These are phyloP conservation scores for Aspergillus asperescens DNA, from an alignment of 495 filamentous ascomycete genomes.

Conservation along the genomic window DNA sequence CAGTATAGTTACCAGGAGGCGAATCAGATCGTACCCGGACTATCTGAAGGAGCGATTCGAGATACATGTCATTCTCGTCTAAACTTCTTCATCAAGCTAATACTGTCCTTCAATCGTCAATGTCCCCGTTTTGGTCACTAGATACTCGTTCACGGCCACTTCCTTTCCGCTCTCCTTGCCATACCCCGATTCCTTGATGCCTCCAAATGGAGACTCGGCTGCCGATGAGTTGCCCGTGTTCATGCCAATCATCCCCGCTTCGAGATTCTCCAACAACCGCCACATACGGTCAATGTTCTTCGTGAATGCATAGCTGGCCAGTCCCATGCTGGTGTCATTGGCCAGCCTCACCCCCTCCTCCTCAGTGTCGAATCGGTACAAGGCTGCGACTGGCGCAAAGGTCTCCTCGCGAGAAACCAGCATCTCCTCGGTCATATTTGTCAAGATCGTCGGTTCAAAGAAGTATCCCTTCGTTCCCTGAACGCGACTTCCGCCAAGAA, in stretches of 20 bases:
- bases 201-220: conserved; percentile 68
- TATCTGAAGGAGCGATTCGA: too few species aligned
- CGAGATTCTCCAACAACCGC: conserved; percentile 66
- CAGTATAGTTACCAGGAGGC: neutral
- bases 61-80: too few species aligned
- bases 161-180: conserved; percentile 74
- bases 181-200: conserved; percentile 71
- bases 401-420: conserved; percentile 62
- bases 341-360: conserved; percentile 59
- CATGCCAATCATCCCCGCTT: conserved; percentile 72
- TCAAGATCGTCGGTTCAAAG: conserved; percentile 67
- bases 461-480: conserved; percentile 55
- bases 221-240: conserved; percentile 65
- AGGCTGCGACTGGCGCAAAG: conserved; percentile 62
- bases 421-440: conserved; percentile 57
- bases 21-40: neutral
- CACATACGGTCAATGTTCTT: conserved; percentile 68
- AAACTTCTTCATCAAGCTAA: conserved; percentile 10
- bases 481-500: conserved; percentile 54
- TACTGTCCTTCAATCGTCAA: conserved; percentile 59
- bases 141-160: conserved; percentile 62
- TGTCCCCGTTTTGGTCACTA: conserved; percentile 68
- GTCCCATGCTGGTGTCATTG: conserved; percentile 64
- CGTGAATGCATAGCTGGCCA: conserved; percentile 68
- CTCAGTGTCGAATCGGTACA: conserved; percentile 67